A percentile compares a stretch with the other conserved stretches of the same genome.
These are phyloP conservation scores for Breviolum minutum DNA, from an alignment of 73 alveolate species.

Conservation along the genomic window DNA sequence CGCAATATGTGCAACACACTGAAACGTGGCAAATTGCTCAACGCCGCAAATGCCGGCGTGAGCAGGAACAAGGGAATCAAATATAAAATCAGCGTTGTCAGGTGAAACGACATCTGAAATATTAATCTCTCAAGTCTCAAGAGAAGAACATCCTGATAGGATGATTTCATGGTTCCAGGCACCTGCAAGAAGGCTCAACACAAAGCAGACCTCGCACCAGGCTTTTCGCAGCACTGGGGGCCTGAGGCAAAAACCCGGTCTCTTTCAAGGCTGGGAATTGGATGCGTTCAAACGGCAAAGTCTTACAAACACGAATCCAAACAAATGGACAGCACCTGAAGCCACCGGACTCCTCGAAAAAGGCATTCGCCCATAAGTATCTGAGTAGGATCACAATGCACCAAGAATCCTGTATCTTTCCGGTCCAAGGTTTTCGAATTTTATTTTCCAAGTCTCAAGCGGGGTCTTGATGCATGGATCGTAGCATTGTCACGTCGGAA, in stretches of 20 bases:
- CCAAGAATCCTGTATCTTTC: neutral
- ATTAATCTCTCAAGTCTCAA: no score
- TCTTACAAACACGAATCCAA: neutral
- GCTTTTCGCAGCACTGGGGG: constrained; percentile 57
- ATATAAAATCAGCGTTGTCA: no score
- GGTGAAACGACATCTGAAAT: no score
- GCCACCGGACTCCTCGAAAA: constrained; percentile 85
- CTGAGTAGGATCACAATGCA: neutral
- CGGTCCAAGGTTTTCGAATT: neutral
- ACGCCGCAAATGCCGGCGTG: no score
- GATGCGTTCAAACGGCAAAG: neutral
- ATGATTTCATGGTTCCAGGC: no score
- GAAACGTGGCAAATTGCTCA: no score
- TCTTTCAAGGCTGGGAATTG: neutral
- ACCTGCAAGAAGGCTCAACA: constrained; percentile 23
- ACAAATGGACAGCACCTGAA: constrained; percentile 10
- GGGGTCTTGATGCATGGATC: constrained; percentile 83
- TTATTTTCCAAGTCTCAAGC: neutral
- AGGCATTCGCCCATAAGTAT: constrained; percentile 78
- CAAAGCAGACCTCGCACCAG: constrained; percentile 79
- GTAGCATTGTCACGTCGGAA: constrained; percentile 89
- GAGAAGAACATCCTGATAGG: no score
- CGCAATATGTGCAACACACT: no score
- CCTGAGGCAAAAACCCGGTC: neutral
- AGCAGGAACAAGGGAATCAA: no score